Evolutionary conservation across 2,329 filamentous ascomycete species (phyloP), one percentile per base, ranked within the genome.

Genomic region (Ceratocystis papillata): DNA sequence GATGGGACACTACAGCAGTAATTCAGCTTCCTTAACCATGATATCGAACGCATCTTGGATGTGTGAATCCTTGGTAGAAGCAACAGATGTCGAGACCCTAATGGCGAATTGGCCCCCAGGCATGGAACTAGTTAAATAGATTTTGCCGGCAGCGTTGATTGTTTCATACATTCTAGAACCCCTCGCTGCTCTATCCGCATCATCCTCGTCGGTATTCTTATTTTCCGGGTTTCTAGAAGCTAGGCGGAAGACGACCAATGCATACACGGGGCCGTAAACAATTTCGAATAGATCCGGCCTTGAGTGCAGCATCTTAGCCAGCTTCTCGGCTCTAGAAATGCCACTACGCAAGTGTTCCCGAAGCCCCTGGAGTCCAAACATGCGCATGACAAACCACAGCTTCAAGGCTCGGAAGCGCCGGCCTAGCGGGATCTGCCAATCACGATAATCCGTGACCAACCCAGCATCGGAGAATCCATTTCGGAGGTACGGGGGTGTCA

Each of bases 361-460:
- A 72, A 97, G 76, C 0, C 92, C 93, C 37, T 80, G 79, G 63
- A 95, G 77, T 61, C 93, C 93, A 73, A 91, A 96, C 55, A 83
- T 86, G 57, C 93, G 81, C 71, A 96, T 78, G 6, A 97, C 91
- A 73, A 96, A 96, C 93, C 93, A 97, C 69, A 96, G 86, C 78
- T 97, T 97, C 67, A 97, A 77, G 2, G 87, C 85, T 68, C 93
- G 83, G 81, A 97, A 97, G 17, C 93, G 82, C 2, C 93, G 81
- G 7, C 93, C 93, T 0, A 97, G 85, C 0, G 93, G 91, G 72
- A 97, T 95, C 77, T 96, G 91, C 93, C 93, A 97, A 79, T 97
- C 92, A 60, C 93, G 85, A 78, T 96, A 96, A 76, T 97, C 93
- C 28, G 90, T 96, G 0, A 96, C 93, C 1, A 93, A 81, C 0